phyloP scores from a whole-genome alignment of 495 filamentous ascomycete genomes.

The Daldinia loculata region DNA sequence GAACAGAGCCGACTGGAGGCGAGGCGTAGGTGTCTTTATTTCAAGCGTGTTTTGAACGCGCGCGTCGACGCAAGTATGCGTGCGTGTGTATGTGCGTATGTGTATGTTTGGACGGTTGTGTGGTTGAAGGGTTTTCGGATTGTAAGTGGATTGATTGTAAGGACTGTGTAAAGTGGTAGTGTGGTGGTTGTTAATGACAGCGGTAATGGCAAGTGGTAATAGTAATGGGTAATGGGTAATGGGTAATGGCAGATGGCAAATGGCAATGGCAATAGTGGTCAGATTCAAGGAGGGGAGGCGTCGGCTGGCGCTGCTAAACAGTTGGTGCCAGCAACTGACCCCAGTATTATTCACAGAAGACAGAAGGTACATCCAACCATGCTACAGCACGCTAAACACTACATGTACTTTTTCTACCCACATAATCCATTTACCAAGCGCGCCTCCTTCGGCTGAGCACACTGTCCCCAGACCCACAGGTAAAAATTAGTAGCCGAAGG shows the following conservation, averaged over 20 bases:
- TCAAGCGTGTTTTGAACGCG: neutral
- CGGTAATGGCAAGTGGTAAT: neutral
- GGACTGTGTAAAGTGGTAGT: neutral
- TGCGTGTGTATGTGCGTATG: neutral
- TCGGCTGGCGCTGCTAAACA: neutral
- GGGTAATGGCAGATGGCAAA: neutral
- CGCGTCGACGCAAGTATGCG: neutral
- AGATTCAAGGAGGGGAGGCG: slow-evolving; percentile 12
- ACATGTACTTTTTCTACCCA: slow-evolving; percentile 9
- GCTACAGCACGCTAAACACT: slow-evolving; percentile 14
- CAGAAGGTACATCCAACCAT: slow-evolving; percentile 27
- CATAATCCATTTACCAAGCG: neutral
- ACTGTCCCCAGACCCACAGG: slow-evolving; percentile 4
- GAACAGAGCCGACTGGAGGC: neutral
- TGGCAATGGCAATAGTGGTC: slow-evolving; percentile 3
- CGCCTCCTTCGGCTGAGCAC: slow-evolving; percentile 15
- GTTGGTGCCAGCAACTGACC: neutral
- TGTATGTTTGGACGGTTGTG: neutral
- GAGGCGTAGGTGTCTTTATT: neutral
- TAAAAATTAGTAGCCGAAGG: slow-evolving; percentile 5
- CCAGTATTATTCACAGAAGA: neutral
- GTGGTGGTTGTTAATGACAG: neutral
- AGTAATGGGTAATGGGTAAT: neutral
- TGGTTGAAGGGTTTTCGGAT: neutral
- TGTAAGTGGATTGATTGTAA: slow-evolving; percentile 4